Evolutionary conservation across 768 basidiomycete species (phyloP).

Genomic region (Pleurotus cornucopiae): DNA sequence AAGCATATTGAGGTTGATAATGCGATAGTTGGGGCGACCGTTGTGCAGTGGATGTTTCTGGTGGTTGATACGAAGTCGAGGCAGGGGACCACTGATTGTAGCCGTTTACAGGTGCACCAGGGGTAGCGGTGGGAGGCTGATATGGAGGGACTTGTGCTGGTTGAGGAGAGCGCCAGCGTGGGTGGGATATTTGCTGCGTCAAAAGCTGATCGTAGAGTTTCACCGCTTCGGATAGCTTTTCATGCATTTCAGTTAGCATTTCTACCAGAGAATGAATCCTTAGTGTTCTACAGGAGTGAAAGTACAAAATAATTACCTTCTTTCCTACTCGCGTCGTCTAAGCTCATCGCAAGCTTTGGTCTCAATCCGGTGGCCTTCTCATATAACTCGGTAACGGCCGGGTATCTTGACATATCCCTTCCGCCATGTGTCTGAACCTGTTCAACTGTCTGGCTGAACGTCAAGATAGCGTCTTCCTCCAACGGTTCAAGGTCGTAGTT

Average conservation of each 20-base stretch:
- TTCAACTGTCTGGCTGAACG: constrained; percentile 88
- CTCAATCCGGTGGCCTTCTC: constrained; percentile 76
- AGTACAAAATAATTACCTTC: constrained; percentile 49
- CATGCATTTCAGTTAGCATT: constrained; percentile 89
- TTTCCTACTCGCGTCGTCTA: constrained; percentile 84
- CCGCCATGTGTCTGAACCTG: constrained; percentile 77
- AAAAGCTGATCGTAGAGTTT: constrained; percentile 87
- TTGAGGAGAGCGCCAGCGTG: constrained; percentile 54
- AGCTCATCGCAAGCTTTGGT: constrained; percentile 77
- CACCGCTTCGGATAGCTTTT: constrained; percentile 88
- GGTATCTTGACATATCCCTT: constrained; percentile 74
- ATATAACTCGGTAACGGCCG: constrained; percentile 79
- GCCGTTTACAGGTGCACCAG: constrained; percentile 20
- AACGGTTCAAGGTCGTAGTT: constrained; percentile 77
- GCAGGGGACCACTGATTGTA: constrained; percentile 32
- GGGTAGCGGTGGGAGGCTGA: constrained; percentile 22
- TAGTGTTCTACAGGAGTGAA: not conserved
- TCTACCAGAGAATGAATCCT: constrained; percentile 38
- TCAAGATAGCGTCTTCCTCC: constrained; percentile 83
- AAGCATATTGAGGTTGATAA: constrained; percentile 10
- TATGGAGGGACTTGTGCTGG: constrained; percentile 25
- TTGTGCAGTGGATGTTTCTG: constrained; percentile 10
- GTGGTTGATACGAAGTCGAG: constrained; percentile 15
- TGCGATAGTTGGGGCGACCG: constrained; percentile 15
- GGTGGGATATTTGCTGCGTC: constrained; percentile 76